Conservation (phyloP, 1,284 basidiomycete genomes). For the Trichosporon sp. region DNA sequence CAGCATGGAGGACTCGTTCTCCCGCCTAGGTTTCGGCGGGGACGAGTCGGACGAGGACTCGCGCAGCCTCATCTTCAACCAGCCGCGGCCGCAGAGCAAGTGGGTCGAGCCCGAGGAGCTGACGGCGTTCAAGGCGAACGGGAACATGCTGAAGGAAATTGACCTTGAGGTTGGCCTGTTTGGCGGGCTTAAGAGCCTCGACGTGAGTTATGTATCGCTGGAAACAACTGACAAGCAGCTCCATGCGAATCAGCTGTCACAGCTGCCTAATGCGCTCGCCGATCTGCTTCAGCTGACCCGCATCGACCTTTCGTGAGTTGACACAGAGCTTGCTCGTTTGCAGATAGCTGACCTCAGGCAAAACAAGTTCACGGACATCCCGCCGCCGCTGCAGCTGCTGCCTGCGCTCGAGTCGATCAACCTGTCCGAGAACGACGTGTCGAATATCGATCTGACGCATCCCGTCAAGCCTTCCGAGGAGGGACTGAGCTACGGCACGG, state of each 20-base stretch:
- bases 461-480: slow-evolving; percentile 41
- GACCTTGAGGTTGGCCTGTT: slow-evolving; percentile 45
- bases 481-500: slow-evolving; percentile 38
- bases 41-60: slow-evolving; percentile 12
- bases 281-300: slow-evolving; percentile 39
- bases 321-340: slow-evolving; percentile 9
- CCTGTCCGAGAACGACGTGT: slow-evolving; percentile 40
- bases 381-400: slow-evolving; percentile 36
- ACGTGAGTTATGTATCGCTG: slow-evolving; percentile 29
- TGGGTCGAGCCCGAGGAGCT: slow-evolving; percentile 45
- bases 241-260: slow-evolving; percentile 29
- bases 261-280: slow-evolving; percentile 38
- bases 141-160: slow-evolving; percentile 32
- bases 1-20: neutral
- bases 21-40: slow-evolving; percentile 6
- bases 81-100: slow-evolving; percentile 16
- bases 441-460: slow-evolving; percentile 28
- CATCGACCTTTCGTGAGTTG: slow-evolving; percentile 44
- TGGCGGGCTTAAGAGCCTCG: slow-evolving; percentile 40
- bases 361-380: slow-evolving; percentile 36
- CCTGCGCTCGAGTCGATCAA: slow-evolving; percentile 41
- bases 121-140: slow-evolving; percentile 28
- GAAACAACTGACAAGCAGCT: slow-evolving; percentile 22
- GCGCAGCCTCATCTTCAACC: slow-evolving; percentile 19
- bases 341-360: slow-evolving; percentile 22